These are phyloP conservation scores for Escovopsis sp. DNA, from an alignment of 2,329 filamentous ascomycete species.

Conservation along the genomic window DNA sequence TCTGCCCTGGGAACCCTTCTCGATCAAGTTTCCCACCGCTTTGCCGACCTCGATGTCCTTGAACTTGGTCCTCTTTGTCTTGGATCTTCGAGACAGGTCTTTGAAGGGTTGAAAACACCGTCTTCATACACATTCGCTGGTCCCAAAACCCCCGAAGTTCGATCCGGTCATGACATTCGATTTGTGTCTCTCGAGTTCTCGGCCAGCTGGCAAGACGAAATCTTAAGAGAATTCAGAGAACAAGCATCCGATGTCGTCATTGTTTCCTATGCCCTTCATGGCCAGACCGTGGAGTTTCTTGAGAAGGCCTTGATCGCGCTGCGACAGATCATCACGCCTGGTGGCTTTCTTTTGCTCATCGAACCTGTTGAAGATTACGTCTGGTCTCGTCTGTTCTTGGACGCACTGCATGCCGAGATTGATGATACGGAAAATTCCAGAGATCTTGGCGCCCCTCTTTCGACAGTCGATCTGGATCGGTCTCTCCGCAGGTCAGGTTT, in stretches of 20 bases:
- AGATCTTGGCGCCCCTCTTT: slow-evolving; percentile 1
- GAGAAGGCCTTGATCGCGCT: not conserved
- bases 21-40: not conserved
- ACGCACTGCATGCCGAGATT: not conserved
- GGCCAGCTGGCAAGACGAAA: not conserved
- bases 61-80: not conserved
- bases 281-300: slow-evolving; percentile 2
- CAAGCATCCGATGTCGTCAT: slow-evolving; percentile 19
- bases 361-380: not conserved
- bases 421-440: slow-evolving; percentile 7
- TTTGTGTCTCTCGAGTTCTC: not conserved
- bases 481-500: slow-evolving; percentile 3
- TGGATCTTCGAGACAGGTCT: not conserved
- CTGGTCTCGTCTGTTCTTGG: not conserved
- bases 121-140: not conserved
- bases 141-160: not conserved
- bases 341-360: not conserved
- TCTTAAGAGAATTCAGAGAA: not conserved
- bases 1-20: not conserved
- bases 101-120: not conserved
- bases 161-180: not conserved
- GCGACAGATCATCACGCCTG: not conserved
- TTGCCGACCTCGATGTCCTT: not conserved
- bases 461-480: not conserved
- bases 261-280: slow-evolving; percentile 19